These are phyloP conservation scores for Discostella stelligera DNA, from an alignment of 352 stramenopile genomes.

Conservation along the genomic window DNA sequence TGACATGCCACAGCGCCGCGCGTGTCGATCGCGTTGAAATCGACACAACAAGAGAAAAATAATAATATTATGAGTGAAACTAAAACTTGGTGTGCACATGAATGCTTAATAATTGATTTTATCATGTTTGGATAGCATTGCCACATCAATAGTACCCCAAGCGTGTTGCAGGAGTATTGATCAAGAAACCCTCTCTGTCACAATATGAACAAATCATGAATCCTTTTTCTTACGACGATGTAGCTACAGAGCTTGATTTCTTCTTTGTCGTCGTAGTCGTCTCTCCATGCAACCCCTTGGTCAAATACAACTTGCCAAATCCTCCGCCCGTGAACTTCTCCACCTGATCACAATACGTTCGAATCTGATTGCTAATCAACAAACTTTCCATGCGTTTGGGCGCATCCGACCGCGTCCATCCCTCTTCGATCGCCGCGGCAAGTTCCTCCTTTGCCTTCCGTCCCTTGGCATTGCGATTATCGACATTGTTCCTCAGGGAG, in stretches of 20 bases:
- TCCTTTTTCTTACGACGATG: neutral
- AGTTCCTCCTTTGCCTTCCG: conserved; percentile 46
- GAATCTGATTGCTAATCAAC: conserved; percentile 82
- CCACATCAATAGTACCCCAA: neutral
- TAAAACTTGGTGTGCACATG: neutral
- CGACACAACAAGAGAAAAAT: too few species aligned
- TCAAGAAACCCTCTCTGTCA: neutral
- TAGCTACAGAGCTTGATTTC: conserved; percentile 1
- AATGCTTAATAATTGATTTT: neutral
- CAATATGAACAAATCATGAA: conserved; percentile 6
- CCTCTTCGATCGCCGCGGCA: conserved; percentile 44
- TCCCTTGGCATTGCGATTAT: conserved; percentile 48
- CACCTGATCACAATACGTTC: conserved; percentile 82
- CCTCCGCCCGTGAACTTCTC: conserved; percentile 74
- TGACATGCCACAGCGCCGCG: too few species aligned
- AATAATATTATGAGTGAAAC: too few species aligned
- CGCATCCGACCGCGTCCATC: conserved; percentile 59
- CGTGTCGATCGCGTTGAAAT: too few species aligned
- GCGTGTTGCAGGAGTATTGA: neutral
- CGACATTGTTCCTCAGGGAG: conserved; percentile 48
- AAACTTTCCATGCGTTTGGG: conserved; percentile 80
- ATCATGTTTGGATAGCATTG: neutral
- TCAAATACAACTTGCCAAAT: conserved; percentile 79
- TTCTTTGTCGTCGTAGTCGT: conserved; percentile 18
- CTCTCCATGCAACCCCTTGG: conserved; percentile 75